Evolutionary conservation across 176 grass and related monocot genomes (phyloP), one percentile per base, ranked within the genome.

Genomic region (Bromus sterilis): DNA sequence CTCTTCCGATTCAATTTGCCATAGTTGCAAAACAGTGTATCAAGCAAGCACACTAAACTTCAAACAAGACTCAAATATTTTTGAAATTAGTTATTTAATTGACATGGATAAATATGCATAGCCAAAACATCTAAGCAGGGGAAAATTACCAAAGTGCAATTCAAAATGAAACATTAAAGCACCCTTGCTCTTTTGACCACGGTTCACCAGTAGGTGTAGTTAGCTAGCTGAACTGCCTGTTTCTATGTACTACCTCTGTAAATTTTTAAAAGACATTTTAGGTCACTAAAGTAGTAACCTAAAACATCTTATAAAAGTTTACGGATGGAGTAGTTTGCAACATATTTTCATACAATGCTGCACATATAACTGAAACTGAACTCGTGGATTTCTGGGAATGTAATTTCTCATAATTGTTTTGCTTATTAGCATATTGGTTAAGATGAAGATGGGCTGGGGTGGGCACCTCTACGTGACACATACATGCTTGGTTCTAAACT

Each of bases 401-500:
- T 15, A 28, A 33, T 69, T 62, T 34, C 65, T 83, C 40, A 46
- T 43, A 18, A 76, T 58, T 39, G 26, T 2, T 62, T 51, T 91
- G 28, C 21, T 74, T 68, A 66, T 75, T 78, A 94, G 92, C 58
- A 30, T 23, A 26, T 67, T 63, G 78, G n/a, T 67, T 88, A 70
- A 82, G 76, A 94, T 40, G 89, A 94, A 80, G 92, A 86, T 35
- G 84, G 77, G 9, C 68, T 85, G 66, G 75, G 89, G 18, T 90
- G 93, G 93, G 89, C 93, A 57, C 93, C 89, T 34, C 79, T 89
- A 39, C 66, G 74, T 13, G 85, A 95, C 58, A 95, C 74, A 32
- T 95, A 95, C 69, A 95, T 95, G 87, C 89, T 92, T 80, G 87
- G 89, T 69, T 58, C 89, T n/a, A 95, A 92, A 83, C 74, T 92